Evolutionary conservation across 2,329 filamentous ascomycete species (phyloP), one percentile per base, ranked within the genome.

Genomic region (Grosmannia clavigera): DNA sequence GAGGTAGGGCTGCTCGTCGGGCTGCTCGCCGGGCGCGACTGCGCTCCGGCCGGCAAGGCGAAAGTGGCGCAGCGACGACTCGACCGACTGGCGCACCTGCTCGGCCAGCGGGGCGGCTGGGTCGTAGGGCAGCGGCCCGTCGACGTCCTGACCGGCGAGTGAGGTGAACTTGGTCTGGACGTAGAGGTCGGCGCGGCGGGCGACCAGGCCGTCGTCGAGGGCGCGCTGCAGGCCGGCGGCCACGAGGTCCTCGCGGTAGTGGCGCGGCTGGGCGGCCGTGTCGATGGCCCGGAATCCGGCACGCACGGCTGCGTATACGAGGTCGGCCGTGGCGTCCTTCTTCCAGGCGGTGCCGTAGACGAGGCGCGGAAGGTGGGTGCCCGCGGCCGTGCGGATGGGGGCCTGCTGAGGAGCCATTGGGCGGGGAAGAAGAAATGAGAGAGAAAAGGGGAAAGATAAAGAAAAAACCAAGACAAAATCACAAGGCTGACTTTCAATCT

Each of bases 271-370:
- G 19, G 86, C 87, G 11, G 88, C 88, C 0, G 89, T 92, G 68
- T 94, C 89, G 62, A 94, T 74, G 55, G 77, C 87, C 38, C 83
- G 79, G 66, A 92, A 94, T 5, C 89, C 88, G 53, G 81, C 74
- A 53, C 76, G 76, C 40, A 94, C 68, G 2, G 90, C 89, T 63
- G 79, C 72, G 66, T 85, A 81, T 27, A 94, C 88, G 3, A 92
- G 76, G 59, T 81, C 75, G 25, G 80, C 78, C 0, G 87, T 90
- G 22, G 73, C 73, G 1, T 86, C 82, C 67, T 86, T 85, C 71
- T 94, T 94, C 88, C 89, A 92, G n/a, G 89, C 89, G 2, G 89
- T 92, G 58, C 89, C 89, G 70, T 94, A 94, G 63, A 94, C 67
- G 35, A 85, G 74, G 63, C 75, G 77, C 5, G 80, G 81, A 65